Conservation (phyloP, 352 stramenopile genomes). For the Phytophthora colocasiae region DNA sequence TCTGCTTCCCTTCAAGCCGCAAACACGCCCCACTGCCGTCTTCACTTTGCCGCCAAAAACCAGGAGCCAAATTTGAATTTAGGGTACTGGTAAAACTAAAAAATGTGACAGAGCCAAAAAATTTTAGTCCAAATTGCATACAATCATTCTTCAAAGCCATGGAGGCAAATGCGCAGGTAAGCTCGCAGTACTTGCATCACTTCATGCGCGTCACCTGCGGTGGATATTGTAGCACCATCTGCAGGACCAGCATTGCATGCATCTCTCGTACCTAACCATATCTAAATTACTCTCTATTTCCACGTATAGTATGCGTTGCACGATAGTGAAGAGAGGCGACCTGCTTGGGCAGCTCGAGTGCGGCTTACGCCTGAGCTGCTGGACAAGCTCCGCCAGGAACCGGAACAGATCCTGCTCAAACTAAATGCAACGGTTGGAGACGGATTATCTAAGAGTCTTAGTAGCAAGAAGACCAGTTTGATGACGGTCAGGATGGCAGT, state of each 20-base stretch:
- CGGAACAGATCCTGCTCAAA: conserved; percentile 34
- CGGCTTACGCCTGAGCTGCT: conserved; percentile 82
- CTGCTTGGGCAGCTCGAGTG: conserved; percentile 72
- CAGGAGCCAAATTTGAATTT: conserved; percentile 4
- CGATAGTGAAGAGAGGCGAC: conserved; percentile 46
- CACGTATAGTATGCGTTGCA: conserved; percentile 73
- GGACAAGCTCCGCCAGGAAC: conserved; percentile 53
- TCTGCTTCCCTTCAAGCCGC: not conserved
- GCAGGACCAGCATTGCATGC: not conserved
- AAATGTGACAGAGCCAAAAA: not conserved
- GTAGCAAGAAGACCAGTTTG: conserved; percentile 56
- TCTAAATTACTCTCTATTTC: not conserved
- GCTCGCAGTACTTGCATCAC: not conserved
- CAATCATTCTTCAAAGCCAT: conserved; percentile 9
- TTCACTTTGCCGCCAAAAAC: conserved; percentile 4
- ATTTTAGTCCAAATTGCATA: conserved; percentile 5
- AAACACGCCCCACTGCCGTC: not conserved
- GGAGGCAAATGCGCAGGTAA: conserved; percentile 33
- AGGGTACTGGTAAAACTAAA: not conserved
- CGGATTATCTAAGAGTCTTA: conserved; percentile 11
- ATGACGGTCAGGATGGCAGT: conserved; percentile 46
- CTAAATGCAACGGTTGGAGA: conserved; percentile 27
- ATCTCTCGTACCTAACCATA: conserved; percentile 4
- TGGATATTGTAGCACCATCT: not conserved
- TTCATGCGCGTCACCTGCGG: not conserved